phyloP scores from a whole-genome alignment of 2,329 filamentous ascomycete genomes.

The Penicillium freii region DNA sequence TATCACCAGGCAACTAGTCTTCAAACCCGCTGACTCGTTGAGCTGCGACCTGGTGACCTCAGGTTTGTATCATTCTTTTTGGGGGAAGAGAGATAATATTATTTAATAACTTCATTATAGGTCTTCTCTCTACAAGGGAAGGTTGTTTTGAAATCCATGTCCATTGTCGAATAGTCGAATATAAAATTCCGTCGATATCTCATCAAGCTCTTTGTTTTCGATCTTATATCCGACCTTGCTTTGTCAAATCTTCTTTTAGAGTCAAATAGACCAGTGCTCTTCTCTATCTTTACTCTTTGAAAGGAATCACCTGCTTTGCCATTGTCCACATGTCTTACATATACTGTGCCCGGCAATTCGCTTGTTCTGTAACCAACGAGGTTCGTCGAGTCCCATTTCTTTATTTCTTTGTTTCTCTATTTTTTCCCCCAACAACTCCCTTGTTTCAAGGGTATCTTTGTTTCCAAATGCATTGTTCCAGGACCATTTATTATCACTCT shows the following conservation, averaged over 20 bases:
- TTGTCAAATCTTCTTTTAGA: background rate
- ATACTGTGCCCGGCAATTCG: background rate
- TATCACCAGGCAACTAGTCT: background rate
- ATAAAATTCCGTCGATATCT: background rate
- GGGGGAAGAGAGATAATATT: background rate
- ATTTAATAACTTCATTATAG: background rate
- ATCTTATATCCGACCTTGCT: background rate
- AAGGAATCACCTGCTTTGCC: conserved; percentile 28
- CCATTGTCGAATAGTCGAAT: background rate
- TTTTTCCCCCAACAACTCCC: background rate
- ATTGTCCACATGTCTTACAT: conserved; percentile 5
- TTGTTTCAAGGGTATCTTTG: background rate
- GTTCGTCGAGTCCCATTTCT: background rate
- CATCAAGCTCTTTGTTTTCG: background rate
- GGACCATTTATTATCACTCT: background rate
- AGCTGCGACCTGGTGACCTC: background rate
- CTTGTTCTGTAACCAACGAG: background rate
- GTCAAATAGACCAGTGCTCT: background rate
- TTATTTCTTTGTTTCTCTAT: background rate
- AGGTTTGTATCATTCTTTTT: background rate
- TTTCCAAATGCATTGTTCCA: background rate
- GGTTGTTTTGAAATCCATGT: background rate
- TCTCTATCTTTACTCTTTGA: background rate
- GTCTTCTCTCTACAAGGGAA: background rate
- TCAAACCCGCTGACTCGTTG: background rate